phyloP scores from a whole-genome alignment of 1,139 yeast genomes.

The Debaryomyces sp. region DNA sequence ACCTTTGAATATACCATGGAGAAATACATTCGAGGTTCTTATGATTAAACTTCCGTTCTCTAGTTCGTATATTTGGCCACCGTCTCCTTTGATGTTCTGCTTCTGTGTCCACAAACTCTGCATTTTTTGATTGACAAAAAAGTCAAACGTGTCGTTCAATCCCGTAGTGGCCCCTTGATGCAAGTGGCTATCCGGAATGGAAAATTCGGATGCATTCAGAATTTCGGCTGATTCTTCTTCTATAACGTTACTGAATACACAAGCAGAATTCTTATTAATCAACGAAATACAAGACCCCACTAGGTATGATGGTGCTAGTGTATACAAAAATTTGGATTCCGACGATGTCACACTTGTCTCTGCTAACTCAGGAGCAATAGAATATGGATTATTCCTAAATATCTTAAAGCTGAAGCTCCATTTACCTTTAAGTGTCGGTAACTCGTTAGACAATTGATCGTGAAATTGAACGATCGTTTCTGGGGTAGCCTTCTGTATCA shows the following conservation, averaged over 20 bases:
- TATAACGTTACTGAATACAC: slow-evolving; percentile 45
- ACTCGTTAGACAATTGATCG: slow-evolving; percentile 65
- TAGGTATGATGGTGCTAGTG: slow-evolving; percentile 57
- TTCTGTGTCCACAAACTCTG: slow-evolving; percentile 73
- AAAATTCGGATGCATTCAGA: slow-evolving; percentile 18
- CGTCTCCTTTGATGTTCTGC: slow-evolving; percentile 78
- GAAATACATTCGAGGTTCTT: slow-evolving; percentile 70
- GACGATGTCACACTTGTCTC: slow-evolving; percentile 31
- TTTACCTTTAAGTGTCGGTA: slow-evolving; percentile 59
- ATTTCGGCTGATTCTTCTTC: slow-evolving; percentile 37
- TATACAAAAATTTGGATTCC: slow-evolving; percentile 55
- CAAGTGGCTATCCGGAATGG: slow-evolving; percentile 43
- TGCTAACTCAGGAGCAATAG: slow-evolving; percentile 44
- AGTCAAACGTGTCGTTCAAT: slow-evolving; percentile 52
- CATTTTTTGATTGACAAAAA: slow-evolving; percentile 54
- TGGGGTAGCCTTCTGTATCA: slow-evolving; percentile 60
- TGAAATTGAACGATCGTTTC: slow-evolving; percentile 67
- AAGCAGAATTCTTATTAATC: slow-evolving; percentile 49
- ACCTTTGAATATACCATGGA: slow-evolving; percentile 77
- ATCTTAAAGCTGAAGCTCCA: slow-evolving; percentile 70
- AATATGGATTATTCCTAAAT: slow-evolving; percentile 60
- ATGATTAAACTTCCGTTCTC: slow-evolving; percentile 49
- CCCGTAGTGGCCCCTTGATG: slow-evolving; percentile 52
- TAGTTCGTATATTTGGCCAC: slow-evolving; percentile 63
- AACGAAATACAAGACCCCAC: slow-evolving; percentile 55